These are phyloP conservation scores for Pharus latifolius DNA, from an alignment of 176 grass and related monocot genomes.

Conservation along the genomic window DNA sequence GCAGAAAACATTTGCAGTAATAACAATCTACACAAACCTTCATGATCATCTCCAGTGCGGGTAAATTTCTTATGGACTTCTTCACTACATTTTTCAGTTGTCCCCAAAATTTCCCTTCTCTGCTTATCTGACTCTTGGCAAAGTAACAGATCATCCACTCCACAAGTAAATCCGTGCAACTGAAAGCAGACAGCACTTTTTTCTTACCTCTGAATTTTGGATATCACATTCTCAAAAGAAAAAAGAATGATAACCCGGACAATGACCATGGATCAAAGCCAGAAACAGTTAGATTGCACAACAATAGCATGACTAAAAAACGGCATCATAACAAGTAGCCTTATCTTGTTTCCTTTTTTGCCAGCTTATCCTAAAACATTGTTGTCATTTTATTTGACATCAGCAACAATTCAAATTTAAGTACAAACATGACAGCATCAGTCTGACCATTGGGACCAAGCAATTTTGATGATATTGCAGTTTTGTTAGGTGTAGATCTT, in stretches of 20 bases:
- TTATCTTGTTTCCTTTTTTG: too few relatives aligned
- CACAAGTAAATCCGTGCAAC: conserved; percentile 93
- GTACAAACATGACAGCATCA: neutral
- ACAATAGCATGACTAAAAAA: neutral
- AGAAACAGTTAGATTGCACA: neutral
- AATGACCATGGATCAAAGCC: neutral
- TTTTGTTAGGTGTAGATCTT: neutral
- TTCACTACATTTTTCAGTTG: conserved; percentile 35
- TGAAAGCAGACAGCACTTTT: conserved; percentile 24
- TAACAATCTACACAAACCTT: conserved; percentile 32
- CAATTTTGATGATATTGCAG: neutral
- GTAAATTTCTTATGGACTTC: conserved; percentile 39
- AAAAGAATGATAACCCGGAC: neutral
- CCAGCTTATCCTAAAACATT: neutral
- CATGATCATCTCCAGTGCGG: neutral
- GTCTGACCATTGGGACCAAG: neutral
- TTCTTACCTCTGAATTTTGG: neutral
- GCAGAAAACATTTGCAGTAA: neutral
- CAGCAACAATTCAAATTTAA: neutral
- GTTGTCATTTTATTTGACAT: neutral
- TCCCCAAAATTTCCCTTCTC: conserved; percentile 31
- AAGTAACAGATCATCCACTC: conserved; percentile 78
- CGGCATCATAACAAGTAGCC: neutral
- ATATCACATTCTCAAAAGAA: neutral
- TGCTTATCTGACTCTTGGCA: conserved; percentile 7